Evolutionary conservation across 306 rosid species (phyloP).

Genomic region (Lablab purpureus): DNA sequence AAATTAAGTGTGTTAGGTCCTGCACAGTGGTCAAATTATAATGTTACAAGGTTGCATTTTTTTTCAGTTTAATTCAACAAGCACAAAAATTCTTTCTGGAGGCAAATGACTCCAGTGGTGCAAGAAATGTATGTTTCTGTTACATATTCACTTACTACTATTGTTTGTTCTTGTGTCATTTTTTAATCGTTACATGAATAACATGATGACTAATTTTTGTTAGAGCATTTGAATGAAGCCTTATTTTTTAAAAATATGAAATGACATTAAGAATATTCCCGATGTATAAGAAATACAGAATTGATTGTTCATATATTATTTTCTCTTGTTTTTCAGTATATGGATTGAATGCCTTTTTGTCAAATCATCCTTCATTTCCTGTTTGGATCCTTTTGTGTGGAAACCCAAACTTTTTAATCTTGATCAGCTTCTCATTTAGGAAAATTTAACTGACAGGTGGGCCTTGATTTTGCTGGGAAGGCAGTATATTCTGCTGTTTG

Average conservation of each 20-base stretch:
- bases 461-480: constrained; percentile 93
- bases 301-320: constrained; percentile 30
- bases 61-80: constrained; percentile 92
- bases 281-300: neutral
- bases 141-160: constrained; percentile 40
- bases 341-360: constrained; percentile 21
- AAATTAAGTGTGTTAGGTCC: constrained; percentile 38
- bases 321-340: constrained; percentile 9
- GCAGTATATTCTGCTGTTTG: constrained; percentile 91
- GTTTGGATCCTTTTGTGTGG: constrained; percentile 32
- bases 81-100: constrained; percentile 78
- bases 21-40: constrained; percentile 38
- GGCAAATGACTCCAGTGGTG: constrained; percentile 75
- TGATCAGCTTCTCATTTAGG: constrained; percentile 30
- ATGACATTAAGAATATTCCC: constrained; percentile 22
- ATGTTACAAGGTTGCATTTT: constrained; percentile 38
- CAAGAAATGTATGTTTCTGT: constrained; percentile 83
- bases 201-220: constrained; percentile 26
- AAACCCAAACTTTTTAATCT: constrained; percentile 28
- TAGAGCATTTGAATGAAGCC: constrained; percentile 34
- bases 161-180: constrained; percentile 37
- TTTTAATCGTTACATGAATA: constrained; percentile 21
- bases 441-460: constrained; percentile 68
- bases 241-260: neutral
- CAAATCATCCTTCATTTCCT: constrained; percentile 25